Evolutionary conservation across 169 alveolate genomes (phyloP).

Genomic region (Babesia caballi): DNA sequence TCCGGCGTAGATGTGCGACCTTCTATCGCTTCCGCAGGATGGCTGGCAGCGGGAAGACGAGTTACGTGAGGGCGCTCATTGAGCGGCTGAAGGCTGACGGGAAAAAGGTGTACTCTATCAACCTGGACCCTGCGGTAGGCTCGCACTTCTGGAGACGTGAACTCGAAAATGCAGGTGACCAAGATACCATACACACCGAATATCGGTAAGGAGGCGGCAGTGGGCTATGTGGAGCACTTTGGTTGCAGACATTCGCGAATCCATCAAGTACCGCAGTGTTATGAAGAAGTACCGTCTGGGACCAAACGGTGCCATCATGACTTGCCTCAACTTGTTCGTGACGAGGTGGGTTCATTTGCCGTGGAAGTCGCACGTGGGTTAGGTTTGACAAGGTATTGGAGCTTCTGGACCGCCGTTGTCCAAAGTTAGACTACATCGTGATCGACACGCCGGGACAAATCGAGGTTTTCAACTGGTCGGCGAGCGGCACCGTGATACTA

Average conservation of each 20-base stretch:
- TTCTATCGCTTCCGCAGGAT: conserved; percentile 66
- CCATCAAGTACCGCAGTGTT: conserved; percentile 92
- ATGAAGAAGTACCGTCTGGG: conserved; percentile 95
- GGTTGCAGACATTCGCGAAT: conserved; percentile 90
- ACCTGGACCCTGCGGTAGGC: conserved; percentile 97
- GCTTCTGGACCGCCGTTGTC: conserved; percentile 81
- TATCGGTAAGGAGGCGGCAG: conserved; percentile 47
- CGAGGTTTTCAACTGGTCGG: conserved; percentile 98
- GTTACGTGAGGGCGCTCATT: conserved; percentile 85
- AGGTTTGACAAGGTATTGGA: conserved; percentile 91
- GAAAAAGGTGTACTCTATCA: conserved; percentile 91
- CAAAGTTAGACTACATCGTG: conserved; percentile 87
- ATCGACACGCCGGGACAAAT: conserved; percentile 99
- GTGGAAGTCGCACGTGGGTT: not conserved
- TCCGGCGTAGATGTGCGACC: not conserved
- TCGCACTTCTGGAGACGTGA: conserved; percentile 63
- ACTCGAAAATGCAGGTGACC: conserved; percentile 42
- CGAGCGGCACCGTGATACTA: conserved; percentile 94
- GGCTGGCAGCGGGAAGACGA: conserved; percentile 96
- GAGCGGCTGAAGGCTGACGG: conserved; percentile 70
- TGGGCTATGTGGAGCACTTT: not conserved
- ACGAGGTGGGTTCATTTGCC: conserved; percentile 70
- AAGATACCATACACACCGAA: conserved; percentile 56
- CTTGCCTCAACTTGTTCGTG: conserved; percentile 94
- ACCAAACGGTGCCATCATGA: conserved; percentile 99